phyloP scores from a whole-genome alignment of 306 rosid genomes.

The Corylus heterophylla region DNA sequence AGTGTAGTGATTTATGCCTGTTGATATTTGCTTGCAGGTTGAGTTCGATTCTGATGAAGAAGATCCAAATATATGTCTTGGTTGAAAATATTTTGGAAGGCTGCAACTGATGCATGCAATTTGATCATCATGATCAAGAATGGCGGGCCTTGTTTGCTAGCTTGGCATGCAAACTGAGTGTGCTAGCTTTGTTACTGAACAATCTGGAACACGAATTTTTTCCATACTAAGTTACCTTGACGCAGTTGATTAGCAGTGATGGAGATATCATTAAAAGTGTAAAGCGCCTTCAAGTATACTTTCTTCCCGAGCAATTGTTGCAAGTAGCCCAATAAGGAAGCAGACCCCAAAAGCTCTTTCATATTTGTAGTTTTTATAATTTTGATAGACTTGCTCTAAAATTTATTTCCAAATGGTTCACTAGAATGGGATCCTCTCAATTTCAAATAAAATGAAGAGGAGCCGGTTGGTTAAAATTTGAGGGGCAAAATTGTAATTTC shows the following conservation, averaged over 20 bases:
- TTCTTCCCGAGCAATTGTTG: neutral
- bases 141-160: neutral
- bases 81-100: conserved; percentile 33
- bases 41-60: conserved; percentile 53
- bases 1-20: conserved; percentile 2
- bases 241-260: neutral
- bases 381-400: no score
- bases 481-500: no score
- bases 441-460: no score
- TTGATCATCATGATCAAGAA: neutral
- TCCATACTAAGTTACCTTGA: neutral
- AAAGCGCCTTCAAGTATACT: no score
- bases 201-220: conserved; percentile 7
- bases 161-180: neutral
- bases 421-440: no score
- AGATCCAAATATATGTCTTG: conserved; percentile 48
- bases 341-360: neutral
- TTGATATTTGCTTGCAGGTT: conserved; percentile 29
- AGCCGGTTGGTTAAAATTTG: no score
- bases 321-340: neutral
- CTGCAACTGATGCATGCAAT: conserved; percentile 14
- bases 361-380: no score
- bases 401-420: no score
- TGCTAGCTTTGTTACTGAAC: neutral
- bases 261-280: no score